These are phyloP conservation scores for Phaeoacremonium minimum DNA, from an alignment of 2,329 filamentous ascomycete species.

Conservation along the genomic window DNA sequence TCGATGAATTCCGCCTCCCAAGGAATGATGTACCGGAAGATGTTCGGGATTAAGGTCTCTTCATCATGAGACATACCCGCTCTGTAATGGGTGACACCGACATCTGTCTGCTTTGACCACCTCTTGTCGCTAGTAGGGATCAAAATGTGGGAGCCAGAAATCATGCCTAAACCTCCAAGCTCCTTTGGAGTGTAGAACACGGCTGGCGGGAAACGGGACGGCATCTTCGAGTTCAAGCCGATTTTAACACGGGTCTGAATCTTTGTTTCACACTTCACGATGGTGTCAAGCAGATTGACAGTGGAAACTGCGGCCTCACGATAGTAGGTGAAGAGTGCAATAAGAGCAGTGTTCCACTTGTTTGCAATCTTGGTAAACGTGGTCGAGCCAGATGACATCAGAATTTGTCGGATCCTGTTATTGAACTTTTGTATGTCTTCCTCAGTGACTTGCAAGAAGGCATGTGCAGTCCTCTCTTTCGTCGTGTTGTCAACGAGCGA, in stretches of 20 bases:
- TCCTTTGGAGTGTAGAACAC: slow-evolving; percentile 99
- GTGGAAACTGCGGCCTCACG: slow-evolving; percentile 96
- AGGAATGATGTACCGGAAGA: slow-evolving; percentile 98
- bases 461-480: slow-evolving; percentile 95
- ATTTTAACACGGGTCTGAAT: slow-evolving; percentile 99
- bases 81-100: slow-evolving; percentile 93
- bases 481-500: slow-evolving; percentile 93
- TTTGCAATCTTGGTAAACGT: slow-evolving; percentile 99
- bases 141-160: slow-evolving; percentile 95
- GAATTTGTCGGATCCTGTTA: slow-evolving; percentile 94
- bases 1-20: slow-evolving; percentile 99
- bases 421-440: slow-evolving; percentile 99
- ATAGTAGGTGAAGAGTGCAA: slow-evolving; percentile 97
- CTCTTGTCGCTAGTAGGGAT: slow-evolving; percentile 97
- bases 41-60: slow-evolving; percentile 96
- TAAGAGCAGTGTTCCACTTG: slow-evolving; percentile 98
- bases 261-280: slow-evolving; percentile 99
- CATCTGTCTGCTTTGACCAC: slow-evolving; percentile 97
- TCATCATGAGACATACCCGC: slow-evolving; percentile 98
- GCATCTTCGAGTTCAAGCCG: slow-evolving; percentile 98
- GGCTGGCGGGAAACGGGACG: slow-evolving; percentile 93
- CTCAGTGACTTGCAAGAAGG: slow-evolving; percentile 95
- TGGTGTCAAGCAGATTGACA: slow-evolving; percentile 88
- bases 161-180: slow-evolving; percentile 95
- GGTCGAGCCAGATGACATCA: slow-evolving; percentile 99